Base-by-base conservation (phyloP, 257 asterid genomes). In the Coffea eugenioides region DNA sequence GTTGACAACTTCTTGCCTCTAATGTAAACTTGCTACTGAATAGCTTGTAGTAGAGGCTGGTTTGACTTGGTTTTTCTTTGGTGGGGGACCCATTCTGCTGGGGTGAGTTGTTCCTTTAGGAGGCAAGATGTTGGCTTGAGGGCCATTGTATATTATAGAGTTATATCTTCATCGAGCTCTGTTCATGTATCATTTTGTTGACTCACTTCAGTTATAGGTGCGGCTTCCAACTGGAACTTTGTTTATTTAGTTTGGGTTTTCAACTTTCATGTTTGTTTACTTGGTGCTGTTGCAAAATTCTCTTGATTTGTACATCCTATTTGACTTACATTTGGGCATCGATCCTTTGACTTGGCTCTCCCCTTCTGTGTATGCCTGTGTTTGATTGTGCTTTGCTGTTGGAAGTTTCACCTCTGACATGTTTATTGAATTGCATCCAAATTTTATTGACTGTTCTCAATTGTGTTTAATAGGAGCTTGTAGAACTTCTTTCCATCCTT, bases 401-500 rank as follows among this genome's bases (percentile, higher is more conserved):
- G 21, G 56, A 13, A 4, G 2, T 52, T 78, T 56, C 25, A 34
- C 5, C 49, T 16, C n/a, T 76, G 4, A 4, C 39, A 54, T 59
- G 65, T 72, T 72, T 52, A 69, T 48, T 27, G 6, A 36, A 20
- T 20, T 36, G 74, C 46, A 14, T 23, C 36, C 76, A 75, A 39
- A 57, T 86, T 83, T 84, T 69, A 77, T 84, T 83, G 71, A 83
- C 74, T 14, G 14, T 72, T 69, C 77, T 82, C 82, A 68, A 36
- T 82, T 51, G 73, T 84, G 77, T 80, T 83, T 84, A 59, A 59
- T 91, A 96, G 99, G 98, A 83, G 90, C 97, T 88, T 96, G 99
- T 88, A 92, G 99, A 89, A 91, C 95, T 75, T 90, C 98, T 43
- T 96, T 96, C 87, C 99, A 96, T 87, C 99, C 99, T 80, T 88